Evolutionary conservation across 202 grass and related monocot genomes (phyloP).

Genomic region (Schoenoplectus triqueter): DNA sequence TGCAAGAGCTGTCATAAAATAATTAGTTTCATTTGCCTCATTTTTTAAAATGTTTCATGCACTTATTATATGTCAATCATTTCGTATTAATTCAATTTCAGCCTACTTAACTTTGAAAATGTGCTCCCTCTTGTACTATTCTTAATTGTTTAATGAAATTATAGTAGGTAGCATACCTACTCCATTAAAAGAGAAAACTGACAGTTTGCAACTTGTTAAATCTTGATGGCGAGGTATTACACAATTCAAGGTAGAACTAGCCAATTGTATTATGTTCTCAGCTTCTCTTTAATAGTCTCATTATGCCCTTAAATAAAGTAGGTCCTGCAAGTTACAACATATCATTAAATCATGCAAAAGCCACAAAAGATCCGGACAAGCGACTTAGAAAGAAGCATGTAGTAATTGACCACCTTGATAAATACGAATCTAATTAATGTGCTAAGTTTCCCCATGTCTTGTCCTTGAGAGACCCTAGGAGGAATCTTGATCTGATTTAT

Average conservation of each 20-base stretch:
- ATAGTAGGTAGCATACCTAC: not conserved
- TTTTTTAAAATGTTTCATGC: not conserved
- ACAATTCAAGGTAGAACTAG: not conserved
- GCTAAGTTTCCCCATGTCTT: conserved; percentile 35
- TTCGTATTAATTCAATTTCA: not conserved
- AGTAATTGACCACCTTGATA: conserved; percentile 40
- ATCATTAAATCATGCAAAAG: not conserved
- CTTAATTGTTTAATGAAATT: not conserved
- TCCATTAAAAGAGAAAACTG: not conserved
- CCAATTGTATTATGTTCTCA: not conserved
- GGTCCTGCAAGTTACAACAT: not conserved
- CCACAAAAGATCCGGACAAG: conserved; percentile 14
- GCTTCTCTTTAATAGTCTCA: not conserved
- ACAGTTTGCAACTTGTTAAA: not conserved
- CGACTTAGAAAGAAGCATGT: conserved; percentile 23
- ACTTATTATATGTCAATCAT: not conserved
- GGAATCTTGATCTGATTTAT: conserved; percentile 46
- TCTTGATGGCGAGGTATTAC: not conserved
- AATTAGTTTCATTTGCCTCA: not conserved
- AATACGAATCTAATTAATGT: conserved; percentile 39
- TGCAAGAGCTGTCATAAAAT: not conserved
- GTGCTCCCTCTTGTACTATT: not conserved
- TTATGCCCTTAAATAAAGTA: not conserved
- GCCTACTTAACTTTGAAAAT: not conserved
- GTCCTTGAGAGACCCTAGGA: conserved; percentile 34